phyloP scores from a whole-genome alignment of 1,284 basidiomycete species.

The Golubevia pallescens region DNA sequence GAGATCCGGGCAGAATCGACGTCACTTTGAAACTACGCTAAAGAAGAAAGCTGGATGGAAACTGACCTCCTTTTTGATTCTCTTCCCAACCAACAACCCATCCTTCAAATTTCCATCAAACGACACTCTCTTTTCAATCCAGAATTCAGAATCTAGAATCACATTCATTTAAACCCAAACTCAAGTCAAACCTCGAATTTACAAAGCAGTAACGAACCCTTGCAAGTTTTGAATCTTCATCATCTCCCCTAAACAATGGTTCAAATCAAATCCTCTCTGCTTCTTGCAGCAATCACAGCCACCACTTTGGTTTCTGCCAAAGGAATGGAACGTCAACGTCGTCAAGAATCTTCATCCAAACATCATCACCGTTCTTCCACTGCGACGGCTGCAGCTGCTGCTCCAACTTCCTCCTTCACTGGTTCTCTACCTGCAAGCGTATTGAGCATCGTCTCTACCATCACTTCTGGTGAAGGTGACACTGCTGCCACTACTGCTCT shows the following conservation, averaged over 20 bases:
- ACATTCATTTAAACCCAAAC: too few species aligned
- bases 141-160: too few species aligned
- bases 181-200: too few species aligned
- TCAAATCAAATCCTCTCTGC: neutral
- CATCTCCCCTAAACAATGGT: neutral
- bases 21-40: too few species aligned
- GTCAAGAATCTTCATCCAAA: neutral
- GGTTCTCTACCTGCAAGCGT: constrained; percentile 38
- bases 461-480: constrained; percentile 30
- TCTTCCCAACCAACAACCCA: too few species aligned
- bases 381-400: constrained; percentile 17
- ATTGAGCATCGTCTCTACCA: constrained; percentile 26
- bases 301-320: neutral
- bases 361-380: constrained; percentile 4
- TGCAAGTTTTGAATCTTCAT: too few species aligned
- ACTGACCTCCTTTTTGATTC: too few species aligned
- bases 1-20: too few species aligned
- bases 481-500: constrained; percentile 33
- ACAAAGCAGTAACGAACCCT: too few species aligned
- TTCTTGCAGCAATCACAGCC: neutral
- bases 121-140: too few species aligned
- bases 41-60: too few species aligned
- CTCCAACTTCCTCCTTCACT: constrained; percentile 34
- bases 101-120: too few species aligned
- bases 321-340: neutral